Percentiles rank a stretch among this genome's conserved stretches.
Evolutionary conservation across 2,329 filamentous ascomycete genomes (phyloP).

Genomic region (Monilinia aucupariae): DNA sequence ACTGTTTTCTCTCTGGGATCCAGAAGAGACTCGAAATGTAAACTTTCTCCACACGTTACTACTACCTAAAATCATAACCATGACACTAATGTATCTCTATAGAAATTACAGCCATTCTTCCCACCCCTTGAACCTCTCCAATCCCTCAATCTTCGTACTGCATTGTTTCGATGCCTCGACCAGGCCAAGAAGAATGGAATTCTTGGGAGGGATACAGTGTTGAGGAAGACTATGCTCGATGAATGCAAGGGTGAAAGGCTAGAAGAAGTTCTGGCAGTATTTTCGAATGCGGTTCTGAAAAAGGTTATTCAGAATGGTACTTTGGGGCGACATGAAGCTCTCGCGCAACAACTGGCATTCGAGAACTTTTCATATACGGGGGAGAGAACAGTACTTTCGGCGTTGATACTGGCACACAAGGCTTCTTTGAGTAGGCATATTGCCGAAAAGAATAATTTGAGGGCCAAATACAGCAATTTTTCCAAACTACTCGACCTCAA

Average conservation of each 20-base stretch:
- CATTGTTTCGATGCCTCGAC: slow-evolving; percentile 74
- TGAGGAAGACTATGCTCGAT: slow-evolving; percentile 93
- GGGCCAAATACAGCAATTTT: slow-evolving; percentile 57
- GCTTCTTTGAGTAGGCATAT: slow-evolving; percentile 57
- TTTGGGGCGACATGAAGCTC: slow-evolving; percentile 41
- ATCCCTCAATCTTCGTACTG: slow-evolving; percentile 82
- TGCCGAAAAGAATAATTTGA: slow-evolving; percentile 53
- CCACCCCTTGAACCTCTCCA: slow-evolving; percentile 86
- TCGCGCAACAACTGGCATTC: slow-evolving; percentile 51
- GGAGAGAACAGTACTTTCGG: slow-evolving; percentile 51
- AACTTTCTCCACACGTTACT: background rate
- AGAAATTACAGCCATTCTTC: slow-evolving; percentile 89
- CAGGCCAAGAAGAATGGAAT: slow-evolving; percentile 82
- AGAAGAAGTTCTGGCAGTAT: slow-evolving; percentile 76
- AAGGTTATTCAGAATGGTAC: slow-evolving; percentile 50
- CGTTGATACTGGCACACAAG: slow-evolving; percentile 68
- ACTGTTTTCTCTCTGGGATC: slow-evolving; percentile 79
- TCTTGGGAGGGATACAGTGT: slow-evolving; percentile 69
- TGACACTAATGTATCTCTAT: slow-evolving; percentile 15
- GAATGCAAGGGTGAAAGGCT: slow-evolving; percentile 91
- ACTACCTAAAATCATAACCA: no score
- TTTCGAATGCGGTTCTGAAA: slow-evolving; percentile 78
- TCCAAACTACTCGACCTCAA: slow-evolving; percentile 59
- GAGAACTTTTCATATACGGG: slow-evolving; percentile 54
- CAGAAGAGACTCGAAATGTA: slow-evolving; percentile 68